Conservation (phyloP, 805 yeast species). For the Ogataea sp. region DNA sequence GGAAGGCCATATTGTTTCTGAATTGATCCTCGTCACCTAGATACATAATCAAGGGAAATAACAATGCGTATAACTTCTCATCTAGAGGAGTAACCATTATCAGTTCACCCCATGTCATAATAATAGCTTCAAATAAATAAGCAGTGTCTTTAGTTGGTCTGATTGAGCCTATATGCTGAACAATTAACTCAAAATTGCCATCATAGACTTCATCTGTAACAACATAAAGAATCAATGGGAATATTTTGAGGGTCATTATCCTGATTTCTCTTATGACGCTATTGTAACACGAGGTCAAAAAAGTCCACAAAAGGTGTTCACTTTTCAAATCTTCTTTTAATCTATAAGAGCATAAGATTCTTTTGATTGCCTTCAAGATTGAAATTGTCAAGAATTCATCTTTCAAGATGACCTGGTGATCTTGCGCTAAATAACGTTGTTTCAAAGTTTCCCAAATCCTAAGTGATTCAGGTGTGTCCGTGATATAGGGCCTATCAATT, state of each 20-base stretch:
- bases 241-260: conserved; percentile 38
- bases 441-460: conserved; percentile 20
- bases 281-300: conserved; percentile 31
- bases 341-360: conserved; percentile 43
- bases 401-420: conserved; percentile 3
- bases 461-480: conserved; percentile 9
- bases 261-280: conserved; percentile 49
- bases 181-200: conserved; percentile 35
- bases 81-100: conserved; percentile 51
- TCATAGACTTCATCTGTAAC: conserved; percentile 32
- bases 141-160: conserved; percentile 23
- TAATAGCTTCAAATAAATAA: conserved; percentile 50
- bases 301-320: conserved; percentile 27
- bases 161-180: conserved; percentile 33
- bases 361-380: conserved; percentile 36
- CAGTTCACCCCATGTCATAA: conserved; percentile 57
- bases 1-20: conserved; percentile 60
- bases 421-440: conserved; percentile 15
- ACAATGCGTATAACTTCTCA: conserved; percentile 56
- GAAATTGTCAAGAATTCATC: conserved; percentile 29
- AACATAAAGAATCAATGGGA: conserved; percentile 45
- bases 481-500: conserved; percentile 24
- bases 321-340: conserved; percentile 33
- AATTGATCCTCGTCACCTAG: conserved; percentile 60
- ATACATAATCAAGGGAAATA: conserved; percentile 57